Evolutionary conservation across 495 filamentous ascomycete species (phyloP), one percentile per base, ranked within the genome.

Genomic region (Cercophora scortea): DNA sequence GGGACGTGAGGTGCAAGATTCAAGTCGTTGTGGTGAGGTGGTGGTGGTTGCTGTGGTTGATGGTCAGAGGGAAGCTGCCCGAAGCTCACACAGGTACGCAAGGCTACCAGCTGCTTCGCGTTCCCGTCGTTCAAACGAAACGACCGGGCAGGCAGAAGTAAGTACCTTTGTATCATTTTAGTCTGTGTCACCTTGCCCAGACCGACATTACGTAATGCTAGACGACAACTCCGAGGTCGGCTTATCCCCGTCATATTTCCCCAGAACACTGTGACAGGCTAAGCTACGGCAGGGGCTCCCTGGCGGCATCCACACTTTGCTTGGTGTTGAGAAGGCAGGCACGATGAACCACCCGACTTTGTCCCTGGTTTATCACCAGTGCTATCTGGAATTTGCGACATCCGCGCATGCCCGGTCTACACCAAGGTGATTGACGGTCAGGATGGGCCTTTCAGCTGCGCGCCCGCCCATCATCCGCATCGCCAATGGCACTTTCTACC

Each of bases 401-500:
- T 25, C 25, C 25, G 25, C 25, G 5, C 25, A 25, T 25, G 25
- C 25, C 2, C 25, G 25, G 5, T 25, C 5, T 5, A 25, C 25
- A 25, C 2, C 25, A 25, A 25, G 25, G 25, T 25, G 25, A 25
- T 25, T 40, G n/a, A 40, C 10, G n/a, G 3, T 40, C 38, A 40
- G 38, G n/a, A 40, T 25, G 25, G 25, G 25, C 25, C 25, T 25
- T 5, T 25, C 38, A 41, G 36, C 61, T 13, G 42, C 49, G 35
- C 66, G 62, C 36, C 61, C 71, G 19, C 86, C 88, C 8, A 73
- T 95, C 43, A 82, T 95, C 47, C 73, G 71, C 53, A 90, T 95
- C 61, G 51, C 77, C 55, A 79, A 88, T 68, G 88, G 74, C 54
- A 89, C 86, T 3, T 95, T 95, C 63, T 92, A 93, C 69, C 81